These are phyloP conservation scores for Neonectria neomacrospora DNA, from an alignment of 2,329 filamentous ascomycete genomes.

Conservation along the genomic window DNA sequence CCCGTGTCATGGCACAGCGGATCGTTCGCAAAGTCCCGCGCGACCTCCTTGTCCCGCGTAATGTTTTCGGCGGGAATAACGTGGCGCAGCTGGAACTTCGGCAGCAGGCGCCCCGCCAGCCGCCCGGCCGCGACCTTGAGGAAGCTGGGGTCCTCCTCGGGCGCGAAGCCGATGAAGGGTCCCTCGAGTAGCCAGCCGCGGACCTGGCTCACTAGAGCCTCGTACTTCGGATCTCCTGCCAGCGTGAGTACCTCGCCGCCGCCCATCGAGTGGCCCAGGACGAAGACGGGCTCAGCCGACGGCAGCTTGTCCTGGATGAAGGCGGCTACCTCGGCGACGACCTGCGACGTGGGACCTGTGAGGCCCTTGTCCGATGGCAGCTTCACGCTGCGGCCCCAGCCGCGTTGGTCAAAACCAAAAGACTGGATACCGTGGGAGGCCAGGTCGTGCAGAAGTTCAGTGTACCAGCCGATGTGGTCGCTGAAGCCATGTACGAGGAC, in stretches of 20 bases:
- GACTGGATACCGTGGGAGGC: slow-evolving; percentile 79
- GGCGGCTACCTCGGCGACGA: slow-evolving; percentile 81
- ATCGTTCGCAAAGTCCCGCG: slow-evolving; percentile 71
- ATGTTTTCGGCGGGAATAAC: slow-evolving; percentile 72
- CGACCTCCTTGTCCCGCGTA: slow-evolving; percentile 73
- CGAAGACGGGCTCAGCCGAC: slow-evolving; percentile 73
- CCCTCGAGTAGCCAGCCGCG: slow-evolving; percentile 79
- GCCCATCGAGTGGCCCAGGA: slow-evolving; percentile 93
- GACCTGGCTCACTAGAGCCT: slow-evolving; percentile 67
- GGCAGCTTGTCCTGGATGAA: slow-evolving; percentile 74
- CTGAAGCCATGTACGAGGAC: slow-evolving; percentile 91
- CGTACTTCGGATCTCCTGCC: slow-evolving; percentile 61
- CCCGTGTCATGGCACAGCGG: slow-evolving; percentile 82
- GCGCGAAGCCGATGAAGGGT: slow-evolving; percentile 82
- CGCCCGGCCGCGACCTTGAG: slow-evolving; percentile 74
- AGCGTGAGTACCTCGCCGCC: slow-evolving; percentile 79
- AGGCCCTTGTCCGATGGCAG: slow-evolving; percentile 72
- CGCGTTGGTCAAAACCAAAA: slow-evolving; percentile 84
- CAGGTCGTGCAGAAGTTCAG: slow-evolving; percentile 76
- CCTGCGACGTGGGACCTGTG: slow-evolving; percentile 77
- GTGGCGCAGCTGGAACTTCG: slow-evolving; percentile 73
- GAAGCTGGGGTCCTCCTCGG: slow-evolving; percentile 69
- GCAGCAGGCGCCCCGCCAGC: slow-evolving; percentile 74
- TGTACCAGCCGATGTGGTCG: slow-evolving; percentile 84
- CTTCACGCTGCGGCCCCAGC: slow-evolving; percentile 82